These are phyloP conservation scores for Yamadazyma dendronema DNA, from an alignment of 1,139 yeast species.

Conservation along the genomic window DNA sequence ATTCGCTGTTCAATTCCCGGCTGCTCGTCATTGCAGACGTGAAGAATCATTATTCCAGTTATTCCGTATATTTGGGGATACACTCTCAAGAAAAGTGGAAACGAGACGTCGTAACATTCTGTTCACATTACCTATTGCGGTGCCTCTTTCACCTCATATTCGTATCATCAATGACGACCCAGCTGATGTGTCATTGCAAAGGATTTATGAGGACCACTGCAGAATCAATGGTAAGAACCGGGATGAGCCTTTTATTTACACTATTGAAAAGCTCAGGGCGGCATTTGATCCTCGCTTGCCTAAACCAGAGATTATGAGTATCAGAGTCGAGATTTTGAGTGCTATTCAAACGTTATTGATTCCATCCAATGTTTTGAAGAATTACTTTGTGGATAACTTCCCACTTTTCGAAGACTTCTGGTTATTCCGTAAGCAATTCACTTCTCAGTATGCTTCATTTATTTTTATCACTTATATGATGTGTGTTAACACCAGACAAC, in stretches of 20 bases:
- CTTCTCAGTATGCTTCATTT: constrained; percentile 94
- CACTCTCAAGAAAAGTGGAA: constrained; percentile 77
- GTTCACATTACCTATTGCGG: constrained; percentile 87
- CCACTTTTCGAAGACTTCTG: constrained; percentile 90
- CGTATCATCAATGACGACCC: constrained; percentile 86
- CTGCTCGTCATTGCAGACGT: constrained; percentile 95
- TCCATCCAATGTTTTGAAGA: constrained; percentile 81
- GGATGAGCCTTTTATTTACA: constrained; percentile 87
- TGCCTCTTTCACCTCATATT: constrained; percentile 93
- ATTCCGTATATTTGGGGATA: constrained; percentile 83
- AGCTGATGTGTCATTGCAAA: constrained; percentile 76
- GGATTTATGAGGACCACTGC: constrained; percentile 87
- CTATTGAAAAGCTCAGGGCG: constrained; percentile 82
- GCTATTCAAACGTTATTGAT: constrained; percentile 86
- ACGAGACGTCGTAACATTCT: constrained; percentile 82
- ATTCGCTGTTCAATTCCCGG: constrained; percentile 96
- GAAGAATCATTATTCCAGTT: constrained; percentile 93
- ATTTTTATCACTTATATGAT: constrained; percentile 91
- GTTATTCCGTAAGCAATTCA: constrained; percentile 93
- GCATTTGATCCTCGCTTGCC: constrained; percentile 93
- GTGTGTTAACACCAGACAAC: constrained; percentile 91
- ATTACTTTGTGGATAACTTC: constrained; percentile 60
- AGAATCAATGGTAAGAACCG: constrained; percentile 69
- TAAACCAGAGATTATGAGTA: constrained; percentile 85
- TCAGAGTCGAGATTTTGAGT: constrained; percentile 85